phyloP scores from a whole-genome alignment of 2,329 filamentous ascomycete genomes.

The Chrysosporium keratinophilum region DNA sequence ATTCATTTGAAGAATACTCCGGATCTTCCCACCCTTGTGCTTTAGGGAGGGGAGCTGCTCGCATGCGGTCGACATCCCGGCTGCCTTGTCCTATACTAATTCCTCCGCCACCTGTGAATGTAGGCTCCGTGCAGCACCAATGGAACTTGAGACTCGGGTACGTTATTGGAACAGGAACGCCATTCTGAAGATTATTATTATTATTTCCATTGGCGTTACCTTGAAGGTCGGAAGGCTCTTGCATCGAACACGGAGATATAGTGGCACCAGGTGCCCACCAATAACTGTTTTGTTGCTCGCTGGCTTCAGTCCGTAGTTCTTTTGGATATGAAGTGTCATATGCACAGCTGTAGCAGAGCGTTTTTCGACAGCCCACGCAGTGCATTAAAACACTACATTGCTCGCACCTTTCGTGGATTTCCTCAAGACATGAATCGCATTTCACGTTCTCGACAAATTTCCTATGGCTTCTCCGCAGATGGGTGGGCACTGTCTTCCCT shows the following conservation, averaged over 20 bases:
- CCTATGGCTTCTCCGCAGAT: conserved; percentile 44
- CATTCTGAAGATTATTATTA: conserved; percentile 22
- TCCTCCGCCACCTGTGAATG: conserved; percentile 50
- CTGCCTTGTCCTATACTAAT: conserved; percentile 48
- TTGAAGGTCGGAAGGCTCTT: conserved; percentile 35
- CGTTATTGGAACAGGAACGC: conserved; percentile 27
- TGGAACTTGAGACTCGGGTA: conserved; percentile 46
- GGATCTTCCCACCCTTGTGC: conserved; percentile 47
- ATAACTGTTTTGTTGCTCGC: conserved; percentile 30
- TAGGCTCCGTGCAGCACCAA: conserved; percentile 52
- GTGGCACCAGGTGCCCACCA: conserved; percentile 52
- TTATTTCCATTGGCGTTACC: conserved; percentile 5
- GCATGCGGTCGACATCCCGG: conserved; percentile 46
- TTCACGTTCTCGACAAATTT: conserved; percentile 45
- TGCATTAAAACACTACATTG: conserved; percentile 53
- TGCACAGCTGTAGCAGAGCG: conserved; percentile 50
- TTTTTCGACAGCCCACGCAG: conserved; percentile 51
- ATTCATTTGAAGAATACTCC: conserved; percentile 39
- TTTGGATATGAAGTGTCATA: conserved; percentile 44
- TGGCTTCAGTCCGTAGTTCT: conserved; percentile 21
- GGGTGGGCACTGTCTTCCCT: conserved; percentile 45
- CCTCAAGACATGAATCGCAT: conserved; percentile 45
- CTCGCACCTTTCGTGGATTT: conserved; percentile 48
- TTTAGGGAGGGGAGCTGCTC: conserved; percentile 47
- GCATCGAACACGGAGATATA: conserved; percentile 49